phyloP scores from a whole-genome alignment of 345 rosid genomes.

The Syzygium jambos region DNA sequence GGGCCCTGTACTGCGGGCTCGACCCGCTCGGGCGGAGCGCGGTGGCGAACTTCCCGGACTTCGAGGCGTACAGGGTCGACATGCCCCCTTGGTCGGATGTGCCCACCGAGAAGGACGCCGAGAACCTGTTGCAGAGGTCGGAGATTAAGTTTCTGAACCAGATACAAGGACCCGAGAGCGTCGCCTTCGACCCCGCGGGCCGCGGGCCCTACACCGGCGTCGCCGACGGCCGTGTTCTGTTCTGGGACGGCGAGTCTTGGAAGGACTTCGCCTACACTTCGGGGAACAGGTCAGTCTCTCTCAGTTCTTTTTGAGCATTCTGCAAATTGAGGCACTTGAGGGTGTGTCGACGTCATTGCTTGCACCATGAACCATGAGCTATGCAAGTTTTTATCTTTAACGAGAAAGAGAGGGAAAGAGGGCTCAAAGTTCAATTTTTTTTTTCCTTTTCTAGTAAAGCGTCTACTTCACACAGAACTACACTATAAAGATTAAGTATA shows the following conservation, averaged over 20 bases:
- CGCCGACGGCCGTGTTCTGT: slow-evolving; percentile 38
- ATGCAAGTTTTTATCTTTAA: not conserved
- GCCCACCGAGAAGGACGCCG: slow-evolving; percentile 19
- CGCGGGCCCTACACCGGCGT: slow-evolving; percentile 44
- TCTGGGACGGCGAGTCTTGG: slow-evolving; percentile 34
- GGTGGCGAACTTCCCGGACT: slow-evolving; percentile 32
- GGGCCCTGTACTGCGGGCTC: slow-evolving; percentile 33
- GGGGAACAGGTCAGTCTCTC: slow-evolving; percentile 17
- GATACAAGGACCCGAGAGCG: slow-evolving; percentile 43
- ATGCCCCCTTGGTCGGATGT: slow-evolving; percentile 27
- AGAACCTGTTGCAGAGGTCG: slow-evolving; percentile 28
- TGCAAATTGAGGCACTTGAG: not conserved
- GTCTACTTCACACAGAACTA: not conserved
- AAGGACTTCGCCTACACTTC: slow-evolving; percentile 40
- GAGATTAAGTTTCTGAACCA: slow-evolving; percentile 33
- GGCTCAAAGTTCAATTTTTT: not conserved
- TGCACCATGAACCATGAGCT: not conserved
- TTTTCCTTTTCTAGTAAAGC: not conserved
- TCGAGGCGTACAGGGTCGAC: slow-evolving; percentile 21
- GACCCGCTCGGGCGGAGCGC: slow-evolving; percentile 38
- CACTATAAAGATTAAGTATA: not conserved
- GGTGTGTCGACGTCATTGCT: not conserved
- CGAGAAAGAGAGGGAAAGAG: not conserved
- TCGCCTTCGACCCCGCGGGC: slow-evolving; percentile 36
- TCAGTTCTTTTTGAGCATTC: not conserved